Percentiles rank a stretch among this genome's conserved stretches.
These are phyloP conservation scores for Hsuehochloa calcarea DNA, from an alignment of 176 grass and related monocot genomes.

Conservation along the genomic window DNA sequence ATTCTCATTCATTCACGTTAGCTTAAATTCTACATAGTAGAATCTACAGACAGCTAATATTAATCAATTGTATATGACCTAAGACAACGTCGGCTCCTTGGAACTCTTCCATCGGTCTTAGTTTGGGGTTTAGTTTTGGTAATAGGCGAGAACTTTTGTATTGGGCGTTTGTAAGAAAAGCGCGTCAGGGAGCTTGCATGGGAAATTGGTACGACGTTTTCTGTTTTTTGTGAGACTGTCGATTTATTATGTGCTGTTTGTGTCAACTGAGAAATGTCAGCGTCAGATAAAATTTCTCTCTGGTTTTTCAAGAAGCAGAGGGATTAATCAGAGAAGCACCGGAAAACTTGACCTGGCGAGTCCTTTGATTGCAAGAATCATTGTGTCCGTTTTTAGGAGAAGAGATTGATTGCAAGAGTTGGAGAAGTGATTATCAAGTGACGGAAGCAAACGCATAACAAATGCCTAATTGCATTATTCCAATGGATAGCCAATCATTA, in stretches of 20 bases:
- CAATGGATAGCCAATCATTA: slow-evolving; percentile 36
- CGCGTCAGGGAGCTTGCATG: neutral
- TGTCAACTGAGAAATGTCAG: slow-evolving; percentile 1
- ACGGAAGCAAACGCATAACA: slow-evolving; percentile 2
- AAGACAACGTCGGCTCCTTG: slow-evolving; percentile 53
- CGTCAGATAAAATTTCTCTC: neutral
- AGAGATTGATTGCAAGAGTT: neutral
- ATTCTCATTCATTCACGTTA: no score
- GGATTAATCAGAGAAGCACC: neutral
- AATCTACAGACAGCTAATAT: no score
- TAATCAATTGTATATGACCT: no score
- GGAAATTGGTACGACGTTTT: neutral
- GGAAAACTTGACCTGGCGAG: neutral
- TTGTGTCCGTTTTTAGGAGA: neutral
- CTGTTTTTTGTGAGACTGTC: neutral
- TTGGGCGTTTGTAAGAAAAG: neutral
- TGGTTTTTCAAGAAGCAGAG: neutral
- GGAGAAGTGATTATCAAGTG: neutral
- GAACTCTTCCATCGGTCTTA: slow-evolving; percentile 33
- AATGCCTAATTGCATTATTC: slow-evolving; percentile 25
- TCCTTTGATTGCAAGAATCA: slow-evolving; percentile 27
- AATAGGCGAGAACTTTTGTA: neutral
- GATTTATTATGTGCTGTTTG: neutral
- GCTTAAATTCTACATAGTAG: no score
- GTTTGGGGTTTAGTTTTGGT: neutral